Evolutionary conservation across 306 rosid species (phyloP).

Genomic region (Prinsepia uniflora): DNA sequence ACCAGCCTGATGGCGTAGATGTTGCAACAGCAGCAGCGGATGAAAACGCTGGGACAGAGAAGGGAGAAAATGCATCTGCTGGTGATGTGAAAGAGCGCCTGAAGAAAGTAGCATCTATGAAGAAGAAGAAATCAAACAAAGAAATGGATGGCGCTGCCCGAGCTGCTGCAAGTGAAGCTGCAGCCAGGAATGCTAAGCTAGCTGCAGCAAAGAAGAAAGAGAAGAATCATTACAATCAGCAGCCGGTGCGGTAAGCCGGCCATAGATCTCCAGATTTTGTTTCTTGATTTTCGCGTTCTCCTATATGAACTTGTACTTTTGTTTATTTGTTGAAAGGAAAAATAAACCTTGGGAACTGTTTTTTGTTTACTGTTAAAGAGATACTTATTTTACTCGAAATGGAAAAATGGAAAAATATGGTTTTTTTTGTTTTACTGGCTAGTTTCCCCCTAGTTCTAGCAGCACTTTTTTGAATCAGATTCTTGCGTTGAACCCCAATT

Average conservation of each 20-base stretch:
- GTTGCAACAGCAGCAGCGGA: slow-evolving; percentile 30
- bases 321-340: slow-evolving; percentile 43
- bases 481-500: too few species aligned
- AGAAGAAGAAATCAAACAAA: slow-evolving; percentile 71
- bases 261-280: slow-evolving; percentile 20
- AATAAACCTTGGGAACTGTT: slow-evolving; percentile 36
- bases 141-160: slow-evolving; percentile 76
- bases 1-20: slow-evolving; percentile 35
- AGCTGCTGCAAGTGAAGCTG: slow-evolving; percentile 70
- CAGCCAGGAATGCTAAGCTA: slow-evolving; percentile 64
- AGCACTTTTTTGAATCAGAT: neutral
- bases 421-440: neutral
- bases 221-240: slow-evolving; percentile 77
- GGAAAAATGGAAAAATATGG: slow-evolving; percentile 13
- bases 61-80: slow-evolving; percentile 44
- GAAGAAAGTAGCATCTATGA: slow-evolving; percentile 61
- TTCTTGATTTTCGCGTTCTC: slow-evolving; percentile 21
- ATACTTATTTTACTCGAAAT: slow-evolving; percentile 23
- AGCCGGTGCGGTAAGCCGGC: slow-evolving; percentile 62
- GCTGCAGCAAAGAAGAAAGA: slow-evolving; percentile 74
- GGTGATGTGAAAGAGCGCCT: slow-evolving; percentile 72
- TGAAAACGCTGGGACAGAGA: slow-evolving; percentile 39
- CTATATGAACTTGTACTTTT: slow-evolving; percentile 43
- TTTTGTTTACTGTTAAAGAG: slow-evolving; percentile 6
- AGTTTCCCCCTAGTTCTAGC: neutral